Evolutionary conservation across 192 early-diverging fungal species (phyloP).

Genomic region (Backusella tuberculispora): DNA sequence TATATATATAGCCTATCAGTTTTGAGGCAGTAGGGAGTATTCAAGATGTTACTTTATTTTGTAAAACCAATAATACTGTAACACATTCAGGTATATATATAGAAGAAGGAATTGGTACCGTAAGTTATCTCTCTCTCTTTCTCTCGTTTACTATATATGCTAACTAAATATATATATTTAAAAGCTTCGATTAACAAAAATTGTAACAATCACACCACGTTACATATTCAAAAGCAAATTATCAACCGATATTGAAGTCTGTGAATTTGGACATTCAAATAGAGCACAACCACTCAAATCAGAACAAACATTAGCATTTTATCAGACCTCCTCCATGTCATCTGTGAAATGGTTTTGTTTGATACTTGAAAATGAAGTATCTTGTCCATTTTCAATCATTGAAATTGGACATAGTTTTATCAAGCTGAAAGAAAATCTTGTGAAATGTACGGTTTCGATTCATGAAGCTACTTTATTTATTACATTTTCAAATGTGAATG

Average conservation of each 20-base stretch:
- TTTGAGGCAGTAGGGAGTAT: conserved; percentile 85
- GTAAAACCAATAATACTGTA: conserved; percentile 17
- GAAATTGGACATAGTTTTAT: conserved; percentile 72
- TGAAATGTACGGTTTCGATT: conserved; percentile 54
- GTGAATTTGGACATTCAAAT: conserved; percentile 49
- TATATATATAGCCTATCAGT: conserved; percentile 69
- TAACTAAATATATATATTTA: neutral
- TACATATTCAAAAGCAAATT: conserved; percentile 77
- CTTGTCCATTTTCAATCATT: conserved; percentile 71
- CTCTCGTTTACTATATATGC: neutral
- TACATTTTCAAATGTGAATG: conserved; percentile 56
- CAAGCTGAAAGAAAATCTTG: conserved; percentile 51
- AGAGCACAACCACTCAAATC: neutral
- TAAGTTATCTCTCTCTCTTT: neutral
- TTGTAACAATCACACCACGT: conserved; percentile 78
- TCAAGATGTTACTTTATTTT: conserved; percentile 61
- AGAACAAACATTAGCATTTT: conserved; percentile 6
- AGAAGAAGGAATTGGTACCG: conserved; percentile 70
- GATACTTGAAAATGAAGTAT: conserved; percentile 27
- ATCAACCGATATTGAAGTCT: conserved; percentile 57
- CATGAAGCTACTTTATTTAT: conserved; percentile 82
- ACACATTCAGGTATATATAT: conserved; percentile 70
- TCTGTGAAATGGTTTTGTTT: conserved; percentile 26
- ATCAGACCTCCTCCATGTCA: conserved; percentile 9
- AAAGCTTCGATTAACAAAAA: conserved; percentile 65